Base-by-base conservation (phyloP, 257 asterid species). In the Solanum arcanum region DNA sequence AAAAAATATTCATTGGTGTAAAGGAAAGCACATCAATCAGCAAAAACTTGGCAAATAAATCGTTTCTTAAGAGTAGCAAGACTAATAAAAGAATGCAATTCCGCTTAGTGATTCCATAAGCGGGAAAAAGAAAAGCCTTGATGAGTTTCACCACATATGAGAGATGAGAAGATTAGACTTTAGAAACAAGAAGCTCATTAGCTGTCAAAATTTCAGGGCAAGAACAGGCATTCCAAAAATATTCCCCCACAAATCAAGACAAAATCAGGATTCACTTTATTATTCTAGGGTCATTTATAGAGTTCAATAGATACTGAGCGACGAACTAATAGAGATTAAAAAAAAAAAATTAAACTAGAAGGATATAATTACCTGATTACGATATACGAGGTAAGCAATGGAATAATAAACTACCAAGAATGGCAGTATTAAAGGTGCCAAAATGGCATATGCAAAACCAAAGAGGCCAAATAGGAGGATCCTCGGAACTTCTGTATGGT, bases 401-500 rank as follows among this genome's bases (percentile, higher is more conserved):
- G 90, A 83, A 89, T 94, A 96, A 93, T 93, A 96, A 86, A 95
- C 93, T 84, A 96, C 90, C 93, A 96, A 87, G 84, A 95, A 89
- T 69, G 99, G 99, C 89, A 95, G 87, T 18, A 96, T 94, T 29
- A 96, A 87, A 86, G 99, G 99, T 44, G 98, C 96, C 89, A 95
- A 83, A 66, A 91, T 89, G 86, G 97, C 92, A 88, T 93, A 95
- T 59, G 98, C 93, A 86, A 93, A 93, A 47, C 93, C 93, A 72
- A 91, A 87, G 46, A 90, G 91, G 64, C 89, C 90, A 52, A 91
- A 82, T 41, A 91, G 90, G 16, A 91, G 98, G 83, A 96, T 95
- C 88, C 98, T 94, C 2, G 99, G 98, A 87, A 94, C 91, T 93
- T 92, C 97, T 29, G 96, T 94, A 87, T 96, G 98, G 90, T 96